Percentiles rank a stretch among this genome's conserved stretches.
These are phyloP conservation scores for Diaporthe citri DNA, from an alignment of 2,329 filamentous ascomycete genomes.

Conservation along the genomic window DNA sequence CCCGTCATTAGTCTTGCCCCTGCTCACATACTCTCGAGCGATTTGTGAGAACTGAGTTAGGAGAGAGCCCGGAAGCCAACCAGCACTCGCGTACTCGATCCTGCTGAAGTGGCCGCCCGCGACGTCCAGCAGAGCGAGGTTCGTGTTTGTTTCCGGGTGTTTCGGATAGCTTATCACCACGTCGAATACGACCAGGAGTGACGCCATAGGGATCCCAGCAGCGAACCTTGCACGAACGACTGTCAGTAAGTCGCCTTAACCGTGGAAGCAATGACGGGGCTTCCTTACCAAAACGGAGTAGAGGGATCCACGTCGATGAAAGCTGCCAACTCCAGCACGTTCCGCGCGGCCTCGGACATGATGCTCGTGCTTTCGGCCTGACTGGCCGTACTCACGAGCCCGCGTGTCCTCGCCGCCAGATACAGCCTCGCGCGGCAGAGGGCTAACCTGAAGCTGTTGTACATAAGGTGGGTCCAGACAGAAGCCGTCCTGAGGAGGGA, in stretches of 20 bases:
- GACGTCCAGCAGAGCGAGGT: slow-evolving; percentile 56
- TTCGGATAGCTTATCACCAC: slow-evolving; percentile 54
- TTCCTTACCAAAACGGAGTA: slow-evolving; percentile 46
- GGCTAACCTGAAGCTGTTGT: slow-evolving; percentile 47
- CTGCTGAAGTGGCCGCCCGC: slow-evolving; percentile 57
- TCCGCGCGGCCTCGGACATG: slow-evolving; percentile 43
- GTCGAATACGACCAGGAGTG: slow-evolving; percentile 57
- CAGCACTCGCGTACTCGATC: slow-evolving; percentile 54
- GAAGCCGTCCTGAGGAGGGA: slow-evolving; percentile 32
- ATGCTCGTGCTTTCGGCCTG: slow-evolving; percentile 43
- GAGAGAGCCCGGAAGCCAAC: slow-evolving; percentile 52
- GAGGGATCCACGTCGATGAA: slow-evolving; percentile 49
- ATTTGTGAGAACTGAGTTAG: slow-evolving; percentile 56
- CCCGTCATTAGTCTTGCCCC: slow-evolving; percentile 33
- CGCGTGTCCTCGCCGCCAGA: slow-evolving; percentile 36
- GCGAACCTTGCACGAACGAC: slow-evolving; percentile 45
- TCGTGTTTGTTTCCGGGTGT: slow-evolving; percentile 50
- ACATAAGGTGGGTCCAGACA: slow-evolving; percentile 45
- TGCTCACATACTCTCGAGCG: slow-evolving; percentile 55
- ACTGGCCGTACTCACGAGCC: slow-evolving; percentile 31
- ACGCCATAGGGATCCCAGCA: slow-evolving; percentile 52
- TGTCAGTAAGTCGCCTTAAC: neutral
- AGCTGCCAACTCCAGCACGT: slow-evolving; percentile 47
- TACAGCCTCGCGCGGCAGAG: slow-evolving; percentile 46
- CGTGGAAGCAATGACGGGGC: neutral